Percentiles rank a stretch among this genome's conserved stretches.
Conservation (phyloP, 371 early-diverging fungal species). For the Mucor indicus region DNA sequence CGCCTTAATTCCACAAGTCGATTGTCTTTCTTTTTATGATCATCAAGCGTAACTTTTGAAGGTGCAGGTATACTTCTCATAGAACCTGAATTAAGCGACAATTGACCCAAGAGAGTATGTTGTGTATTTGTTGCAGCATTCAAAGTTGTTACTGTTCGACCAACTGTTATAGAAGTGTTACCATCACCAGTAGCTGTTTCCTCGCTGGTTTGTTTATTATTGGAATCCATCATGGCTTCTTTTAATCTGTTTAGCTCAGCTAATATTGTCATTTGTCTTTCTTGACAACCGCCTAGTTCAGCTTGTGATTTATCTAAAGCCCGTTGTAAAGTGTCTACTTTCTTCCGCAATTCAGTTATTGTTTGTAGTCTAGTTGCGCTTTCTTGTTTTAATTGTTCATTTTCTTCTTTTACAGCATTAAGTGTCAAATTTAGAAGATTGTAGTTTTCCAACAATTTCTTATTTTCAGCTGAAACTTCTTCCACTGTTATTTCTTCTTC, state of each 20-base stretch:
- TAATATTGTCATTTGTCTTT: constrained; percentile 5
- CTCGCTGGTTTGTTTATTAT: neutral
- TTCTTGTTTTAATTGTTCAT: no score
- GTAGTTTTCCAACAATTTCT: no score
- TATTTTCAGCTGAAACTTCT: no score
- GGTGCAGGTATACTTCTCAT: constrained; percentile 16
- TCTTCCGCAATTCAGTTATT: neutral
- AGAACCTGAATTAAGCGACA: neutral
- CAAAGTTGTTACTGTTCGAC: no score
- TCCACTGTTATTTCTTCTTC: no score
- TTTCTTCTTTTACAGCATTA: no score
- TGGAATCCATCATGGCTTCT: constrained; percentile 7
- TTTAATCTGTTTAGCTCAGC: constrained; percentile 2
- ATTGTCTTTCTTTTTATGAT: constrained; percentile 19
- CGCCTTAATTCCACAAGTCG: constrained; percentile 9
- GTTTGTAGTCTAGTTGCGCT: no score
- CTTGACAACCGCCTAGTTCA: constrained; percentile 1
- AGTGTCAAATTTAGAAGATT: no score
- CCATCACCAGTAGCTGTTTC: neutral
- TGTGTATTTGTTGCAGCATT: no score
- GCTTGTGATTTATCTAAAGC: neutral
- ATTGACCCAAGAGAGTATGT: neutral
- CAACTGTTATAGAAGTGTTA: no score
- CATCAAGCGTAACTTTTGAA: constrained; percentile 8
- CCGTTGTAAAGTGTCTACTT: neutral